Conservation (phyloP, 495 filamentous ascomycete genomes). For the Neurospora africana region DNA sequence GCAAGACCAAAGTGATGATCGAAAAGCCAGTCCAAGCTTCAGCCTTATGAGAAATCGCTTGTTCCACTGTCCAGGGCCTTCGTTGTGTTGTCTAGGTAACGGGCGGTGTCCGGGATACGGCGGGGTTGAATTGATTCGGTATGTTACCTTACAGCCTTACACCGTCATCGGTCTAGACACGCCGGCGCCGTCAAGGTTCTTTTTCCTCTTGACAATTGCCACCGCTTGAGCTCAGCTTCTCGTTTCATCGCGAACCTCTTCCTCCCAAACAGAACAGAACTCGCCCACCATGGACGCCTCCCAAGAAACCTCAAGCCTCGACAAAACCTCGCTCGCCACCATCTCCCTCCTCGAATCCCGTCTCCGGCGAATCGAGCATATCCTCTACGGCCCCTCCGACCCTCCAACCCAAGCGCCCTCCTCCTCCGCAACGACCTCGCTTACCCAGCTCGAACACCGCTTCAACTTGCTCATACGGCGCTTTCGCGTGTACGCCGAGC, state of each 20-base stretch:
- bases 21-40: not conserved
- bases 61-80: not conserved
- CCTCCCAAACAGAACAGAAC: not conserved
- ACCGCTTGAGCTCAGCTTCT: not conserved
- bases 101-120: not conserved
- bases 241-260: no score
- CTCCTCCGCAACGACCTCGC: conserved; percentile 37
- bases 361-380: conserved; percentile 61
- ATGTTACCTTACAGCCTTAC: not conserved
- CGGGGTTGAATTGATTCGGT: not conserved
- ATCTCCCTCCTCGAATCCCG: conserved; percentile 70
- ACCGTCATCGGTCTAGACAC: not conserved
- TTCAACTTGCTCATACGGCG: conserved; percentile 28
- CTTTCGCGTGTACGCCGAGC: conserved; percentile 35
- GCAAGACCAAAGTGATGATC: not conserved
- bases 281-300: not conserved
- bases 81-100: not conserved
- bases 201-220: not conserved
- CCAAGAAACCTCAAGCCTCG: conserved; percentile 20
- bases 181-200: not conserved
- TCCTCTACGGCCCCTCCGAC: conserved; percentile 48
- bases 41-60: not conserved
- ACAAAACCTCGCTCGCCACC: conserved; percentile 47
- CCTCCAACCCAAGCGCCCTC: conserved; percentile 28
- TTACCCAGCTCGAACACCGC: conserved; percentile 54